A percentile compares a stretch with the other conserved stretches of the same genome.
These are phyloP conservation scores for Saccharomyces hybrid DNA, from an alignment of 1,139 yeast genomes.

Conservation along the genomic window DNA sequence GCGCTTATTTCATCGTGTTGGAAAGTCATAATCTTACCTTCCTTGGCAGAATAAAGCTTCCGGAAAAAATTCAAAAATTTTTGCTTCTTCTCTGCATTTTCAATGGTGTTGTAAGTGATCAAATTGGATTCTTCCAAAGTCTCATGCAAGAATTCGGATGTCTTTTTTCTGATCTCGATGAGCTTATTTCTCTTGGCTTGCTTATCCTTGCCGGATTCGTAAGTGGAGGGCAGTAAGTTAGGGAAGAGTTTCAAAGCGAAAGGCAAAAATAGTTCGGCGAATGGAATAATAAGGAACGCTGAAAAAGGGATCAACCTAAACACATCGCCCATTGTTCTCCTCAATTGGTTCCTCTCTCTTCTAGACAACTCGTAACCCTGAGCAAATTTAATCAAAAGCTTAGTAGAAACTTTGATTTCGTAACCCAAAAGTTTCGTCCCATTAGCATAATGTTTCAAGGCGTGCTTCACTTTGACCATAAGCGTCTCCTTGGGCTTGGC, in stretches of 20 bases:
- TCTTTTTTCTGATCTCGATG: constrained; percentile 67
- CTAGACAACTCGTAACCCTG: constrained; percentile 92
- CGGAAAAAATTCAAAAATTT: constrained; percentile 74
- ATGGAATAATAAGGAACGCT: constrained; percentile 82
- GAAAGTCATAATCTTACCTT: constrained; percentile 34
- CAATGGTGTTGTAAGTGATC: constrained; percentile 25
- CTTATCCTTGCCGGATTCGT: constrained; percentile 69
- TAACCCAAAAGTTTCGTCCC: constrained; percentile 92
- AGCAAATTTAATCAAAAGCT: constrained; percentile 70
- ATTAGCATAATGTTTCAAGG: constrained; percentile 85
- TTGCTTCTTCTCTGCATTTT: constrained; percentile 55
- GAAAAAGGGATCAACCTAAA: constrained; percentile 87
- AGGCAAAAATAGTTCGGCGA: constrained; percentile 88
- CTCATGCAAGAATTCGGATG: constrained; percentile 71
- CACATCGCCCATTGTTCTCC: constrained; percentile 79
- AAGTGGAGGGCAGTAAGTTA: constrained; percentile 86
- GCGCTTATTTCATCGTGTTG: constrained; percentile 62
- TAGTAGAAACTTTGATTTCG: constrained; percentile 79
- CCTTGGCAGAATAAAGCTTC: constrained; percentile 51
- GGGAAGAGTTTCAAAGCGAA: constrained; percentile 88
- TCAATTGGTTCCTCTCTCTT: constrained; percentile 82
- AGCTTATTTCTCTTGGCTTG: constrained; percentile 61
- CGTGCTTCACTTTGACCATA: constrained; percentile 85
- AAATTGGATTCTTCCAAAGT: constrained; percentile 64
- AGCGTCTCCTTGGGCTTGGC: constrained; percentile 38